Percentiles rank a stretch among this genome's conserved stretches.
Evolutionary conservation across 73 alveolate species (phyloP).

Genomic region (Stentor roeselii): DNA sequence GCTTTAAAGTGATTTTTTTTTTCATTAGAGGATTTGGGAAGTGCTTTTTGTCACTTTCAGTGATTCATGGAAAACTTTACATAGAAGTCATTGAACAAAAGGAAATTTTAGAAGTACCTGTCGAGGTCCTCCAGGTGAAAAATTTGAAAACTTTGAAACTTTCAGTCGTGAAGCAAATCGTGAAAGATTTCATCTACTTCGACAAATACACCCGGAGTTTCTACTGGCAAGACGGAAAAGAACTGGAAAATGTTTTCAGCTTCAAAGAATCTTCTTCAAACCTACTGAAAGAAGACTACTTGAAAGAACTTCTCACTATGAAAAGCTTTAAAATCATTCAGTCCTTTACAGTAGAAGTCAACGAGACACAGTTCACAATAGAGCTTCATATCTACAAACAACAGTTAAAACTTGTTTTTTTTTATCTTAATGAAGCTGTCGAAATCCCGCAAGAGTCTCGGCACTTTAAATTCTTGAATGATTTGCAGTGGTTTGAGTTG

Average conservation of each 20-base stretch:
- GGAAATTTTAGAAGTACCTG: constrained; percentile 16
- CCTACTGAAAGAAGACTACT: constrained; percentile 2
- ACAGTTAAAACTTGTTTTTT: not conserved
- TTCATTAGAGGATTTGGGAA: constrained; percentile 15
- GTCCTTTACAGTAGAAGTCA: not conserved
- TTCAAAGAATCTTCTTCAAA: not conserved
- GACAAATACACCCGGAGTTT: not conserved
- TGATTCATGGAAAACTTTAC: not conserved
- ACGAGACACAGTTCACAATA: not conserved
- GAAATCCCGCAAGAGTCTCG: not conserved
- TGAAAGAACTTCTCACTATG: not conserved
- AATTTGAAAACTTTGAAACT: not conserved
- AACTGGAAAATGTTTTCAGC: not conserved
- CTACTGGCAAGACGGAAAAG: constrained; percentile 4
- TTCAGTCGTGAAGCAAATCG: not conserved
- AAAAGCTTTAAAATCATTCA: not conserved
- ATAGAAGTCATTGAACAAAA: not conserved
- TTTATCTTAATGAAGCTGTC: not conserved
- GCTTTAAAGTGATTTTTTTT: not conserved
- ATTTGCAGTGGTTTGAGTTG: not conserved
- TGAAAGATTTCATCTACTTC: not conserved
- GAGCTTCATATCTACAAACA: not conserved
- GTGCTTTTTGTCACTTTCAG: not conserved
- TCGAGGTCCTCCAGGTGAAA: not conserved
- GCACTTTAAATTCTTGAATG: not conserved